Conservation (phyloP, 2,329 filamentous ascomycete genomes). For the Venturia aucupariae region DNA sequence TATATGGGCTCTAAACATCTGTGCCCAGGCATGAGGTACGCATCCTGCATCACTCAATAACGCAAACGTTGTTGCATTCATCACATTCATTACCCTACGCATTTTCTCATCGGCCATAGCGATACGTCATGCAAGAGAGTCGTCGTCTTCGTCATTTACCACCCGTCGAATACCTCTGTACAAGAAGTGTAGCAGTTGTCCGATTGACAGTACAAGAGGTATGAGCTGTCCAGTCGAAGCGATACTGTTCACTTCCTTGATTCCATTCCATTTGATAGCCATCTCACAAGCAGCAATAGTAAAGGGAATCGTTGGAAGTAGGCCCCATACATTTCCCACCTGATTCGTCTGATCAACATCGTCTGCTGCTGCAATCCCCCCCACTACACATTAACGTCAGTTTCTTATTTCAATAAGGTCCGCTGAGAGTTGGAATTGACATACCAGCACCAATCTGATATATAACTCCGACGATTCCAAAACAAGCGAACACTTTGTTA, state of each 20-base stretch:
- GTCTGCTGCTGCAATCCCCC: not conserved
- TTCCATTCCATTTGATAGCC: slow-evolving; percentile 1
- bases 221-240: slow-evolving; percentile 1
- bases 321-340: not conserved
- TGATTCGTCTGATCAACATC: not conserved
- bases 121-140: not conserved
- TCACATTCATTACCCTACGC: not conserved
- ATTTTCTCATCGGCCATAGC: not conserved
- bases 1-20: not conserved
- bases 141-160: not conserved
- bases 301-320: not conserved
- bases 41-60: not conserved
- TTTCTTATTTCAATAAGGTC: not conserved
- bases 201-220: not conserved
- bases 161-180: not conserved
- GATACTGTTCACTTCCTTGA: slow-evolving; percentile 1
- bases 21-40: not conserved
- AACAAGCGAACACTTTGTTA: slow-evolving; percentile 4
- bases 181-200: slow-evolving; percentile 1
- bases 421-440: not conserved
- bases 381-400: not conserved
- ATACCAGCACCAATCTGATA: not conserved
- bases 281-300: slow-evolving; percentile 6
- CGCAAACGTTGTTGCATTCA: not conserved
- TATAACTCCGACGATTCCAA: not conserved